phyloP scores from a whole-genome alignment of 2,329 filamentous ascomycete species.

The Neofusicoccum ribis region DNA sequence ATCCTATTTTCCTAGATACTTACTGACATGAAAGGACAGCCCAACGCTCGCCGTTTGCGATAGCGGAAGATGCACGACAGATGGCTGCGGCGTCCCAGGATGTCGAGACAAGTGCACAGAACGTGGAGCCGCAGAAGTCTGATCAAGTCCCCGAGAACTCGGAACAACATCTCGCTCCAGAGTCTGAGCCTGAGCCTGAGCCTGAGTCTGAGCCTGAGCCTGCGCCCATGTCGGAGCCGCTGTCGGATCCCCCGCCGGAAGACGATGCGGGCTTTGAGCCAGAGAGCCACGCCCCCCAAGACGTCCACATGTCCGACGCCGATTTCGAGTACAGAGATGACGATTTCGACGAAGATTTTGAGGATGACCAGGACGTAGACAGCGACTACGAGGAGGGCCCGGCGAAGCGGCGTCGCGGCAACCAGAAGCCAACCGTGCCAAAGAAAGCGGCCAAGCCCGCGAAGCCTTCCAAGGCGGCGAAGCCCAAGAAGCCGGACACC shows the following conservation, averaged over 20 bases:
- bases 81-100: no score
- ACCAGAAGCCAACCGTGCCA: background rate
- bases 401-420: background rate
- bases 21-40: background rate
- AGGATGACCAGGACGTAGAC: slow-evolving; percentile 9
- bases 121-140: background rate
- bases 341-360: background rate
- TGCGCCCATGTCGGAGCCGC: no score
- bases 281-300: background rate
- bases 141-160: background rate
- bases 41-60: background rate
- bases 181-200: background rate
- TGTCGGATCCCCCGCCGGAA: background rate
- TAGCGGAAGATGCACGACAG: background rate
- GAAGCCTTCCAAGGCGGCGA: background rate
- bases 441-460: background rate
- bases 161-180: background rate
- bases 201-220: no score
- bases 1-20: background rate
- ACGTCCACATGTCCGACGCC: background rate
- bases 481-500: background rate
- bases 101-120: background rate
- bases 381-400: background rate
- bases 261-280: background rate
- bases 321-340: background rate